Conservation (phyloP, 805 yeast genomes). For the Komagataella pseudopastoris region DNA sequence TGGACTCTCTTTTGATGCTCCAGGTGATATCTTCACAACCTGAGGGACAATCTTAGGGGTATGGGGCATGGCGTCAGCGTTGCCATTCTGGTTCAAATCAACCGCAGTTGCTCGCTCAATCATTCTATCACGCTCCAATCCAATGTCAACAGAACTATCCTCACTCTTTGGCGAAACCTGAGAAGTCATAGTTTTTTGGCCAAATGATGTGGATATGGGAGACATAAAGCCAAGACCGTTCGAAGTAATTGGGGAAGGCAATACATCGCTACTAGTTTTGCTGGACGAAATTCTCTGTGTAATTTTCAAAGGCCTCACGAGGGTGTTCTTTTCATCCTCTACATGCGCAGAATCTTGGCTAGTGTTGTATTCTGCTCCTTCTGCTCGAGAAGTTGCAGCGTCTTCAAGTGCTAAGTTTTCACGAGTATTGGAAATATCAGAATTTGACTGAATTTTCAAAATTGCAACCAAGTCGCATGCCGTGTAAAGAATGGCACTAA, state of each 20-base stretch:
- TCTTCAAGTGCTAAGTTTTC: slow-evolving; percentile 2
- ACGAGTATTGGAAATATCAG: slow-evolving; percentile 2
- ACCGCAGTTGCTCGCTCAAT: neutral
- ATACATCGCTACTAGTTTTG: slow-evolving; percentile 1
- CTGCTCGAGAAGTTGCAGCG: neutral
- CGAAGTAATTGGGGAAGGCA: neutral
- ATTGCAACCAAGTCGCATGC: slow-evolving; percentile 47
- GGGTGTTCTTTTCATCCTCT: slow-evolving; percentile 17
- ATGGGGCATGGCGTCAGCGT: neutral
- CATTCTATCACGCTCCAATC: neutral
- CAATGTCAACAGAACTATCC: neutral
- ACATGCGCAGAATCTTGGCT: neutral
- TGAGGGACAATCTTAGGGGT: neutral
- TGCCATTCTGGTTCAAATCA: neutral
- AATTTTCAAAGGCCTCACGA: slow-evolving; percentile 59
- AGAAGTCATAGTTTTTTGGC: neutral
- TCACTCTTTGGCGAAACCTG: neutral
- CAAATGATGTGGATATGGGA: neutral
- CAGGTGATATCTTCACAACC: neutral
- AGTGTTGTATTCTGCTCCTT: neutral
- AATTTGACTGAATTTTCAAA: slow-evolving; percentile 25
- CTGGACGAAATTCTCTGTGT: slow-evolving; percentile 27
- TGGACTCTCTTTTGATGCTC: neutral
- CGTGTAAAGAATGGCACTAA: slow-evolving; percentile 58
- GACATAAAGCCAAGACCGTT: neutral